phyloP scores from a whole-genome alignment of 2,329 filamentous ascomycete genomes.

The Neopestalotiopsis sp. region DNA sequence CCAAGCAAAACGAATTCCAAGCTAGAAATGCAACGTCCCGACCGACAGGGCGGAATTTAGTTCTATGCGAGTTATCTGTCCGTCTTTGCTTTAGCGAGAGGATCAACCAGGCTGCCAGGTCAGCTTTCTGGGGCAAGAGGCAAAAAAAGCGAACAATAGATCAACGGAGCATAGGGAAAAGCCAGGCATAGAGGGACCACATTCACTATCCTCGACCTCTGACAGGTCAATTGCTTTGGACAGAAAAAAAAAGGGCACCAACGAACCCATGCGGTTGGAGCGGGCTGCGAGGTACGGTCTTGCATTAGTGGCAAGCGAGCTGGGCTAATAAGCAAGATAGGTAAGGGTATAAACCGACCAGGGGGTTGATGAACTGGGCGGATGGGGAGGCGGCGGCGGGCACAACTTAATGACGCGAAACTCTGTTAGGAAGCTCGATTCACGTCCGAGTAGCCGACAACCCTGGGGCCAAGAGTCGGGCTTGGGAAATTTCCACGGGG shows the following conservation, averaged over 20 bases:
- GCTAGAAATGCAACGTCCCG: slow-evolving; percentile 4
- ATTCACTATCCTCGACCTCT: slow-evolving; percentile 28
- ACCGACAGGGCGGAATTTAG: slow-evolving; percentile 11
- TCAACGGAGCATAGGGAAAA: too few species aligned
- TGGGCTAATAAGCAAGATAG: background rate
- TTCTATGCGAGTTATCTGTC: slow-evolving; percentile 3
- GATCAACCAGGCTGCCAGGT: background rate
- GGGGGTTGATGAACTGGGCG: background rate
- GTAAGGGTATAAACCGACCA: background rate
- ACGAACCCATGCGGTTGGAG: background rate
- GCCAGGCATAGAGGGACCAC: slow-evolving; percentile 22
- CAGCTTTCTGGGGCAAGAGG: background rate
- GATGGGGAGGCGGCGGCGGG: background rate
- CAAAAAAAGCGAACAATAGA: background rate
- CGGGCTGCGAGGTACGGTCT: background rate
- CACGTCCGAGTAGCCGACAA: background rate
- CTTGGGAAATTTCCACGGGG: background rate
- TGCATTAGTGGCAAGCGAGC: slow-evolving; percentile 7
- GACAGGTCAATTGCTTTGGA: slow-evolving; percentile 28
- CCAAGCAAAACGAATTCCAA: background rate
- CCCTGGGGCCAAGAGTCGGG: background rate
- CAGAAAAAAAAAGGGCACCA: slow-evolving; percentile 4
- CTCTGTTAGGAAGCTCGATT: slow-evolving; percentile 17
- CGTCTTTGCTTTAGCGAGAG: background rate
- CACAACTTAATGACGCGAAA: background rate